phyloP scores from a whole-genome alignment of 139 green algal genomes.

The Coelastrella sp. region DNA sequence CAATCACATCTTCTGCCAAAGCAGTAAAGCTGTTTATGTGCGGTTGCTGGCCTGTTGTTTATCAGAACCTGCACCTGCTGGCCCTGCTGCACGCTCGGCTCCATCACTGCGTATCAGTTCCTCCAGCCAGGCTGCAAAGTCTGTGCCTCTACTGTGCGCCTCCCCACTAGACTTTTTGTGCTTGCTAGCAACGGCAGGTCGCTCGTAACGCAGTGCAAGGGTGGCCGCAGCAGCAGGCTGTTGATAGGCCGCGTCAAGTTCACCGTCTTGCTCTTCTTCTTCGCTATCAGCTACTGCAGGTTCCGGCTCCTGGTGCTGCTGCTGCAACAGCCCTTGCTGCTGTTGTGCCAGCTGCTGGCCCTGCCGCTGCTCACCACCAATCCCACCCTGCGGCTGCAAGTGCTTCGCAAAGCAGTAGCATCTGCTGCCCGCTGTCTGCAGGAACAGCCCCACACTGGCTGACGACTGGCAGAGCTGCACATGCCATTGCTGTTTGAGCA shows the following conservation, averaged over 20 bases:
- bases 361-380: background rate
- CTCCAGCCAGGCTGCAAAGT: background rate
- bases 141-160: background rate
- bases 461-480: constrained; percentile 19
- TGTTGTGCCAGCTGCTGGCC: constrained; percentile 10
- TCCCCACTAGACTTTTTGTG: background rate
- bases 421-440: constrained; percentile 15
- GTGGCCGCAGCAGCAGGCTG: background rate
- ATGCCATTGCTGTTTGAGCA: constrained; percentile 34
- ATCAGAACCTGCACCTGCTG: background rate
- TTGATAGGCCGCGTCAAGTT: background rate
- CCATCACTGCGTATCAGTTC: background rate
- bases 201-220: background rate
- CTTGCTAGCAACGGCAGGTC: background rate
- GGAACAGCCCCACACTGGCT: background rate
- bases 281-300: background rate
- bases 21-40: background rate
- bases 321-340: background rate
- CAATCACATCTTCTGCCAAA: background rate
- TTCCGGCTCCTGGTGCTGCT: background rate
- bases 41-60: background rate
- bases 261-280: background rate
- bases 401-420: constrained; percentile 10
- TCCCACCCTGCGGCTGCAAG: background rate
- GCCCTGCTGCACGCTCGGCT: background rate